Conservation (phyloP, 805 yeast species). For the Metschnikowia matae region DNA sequence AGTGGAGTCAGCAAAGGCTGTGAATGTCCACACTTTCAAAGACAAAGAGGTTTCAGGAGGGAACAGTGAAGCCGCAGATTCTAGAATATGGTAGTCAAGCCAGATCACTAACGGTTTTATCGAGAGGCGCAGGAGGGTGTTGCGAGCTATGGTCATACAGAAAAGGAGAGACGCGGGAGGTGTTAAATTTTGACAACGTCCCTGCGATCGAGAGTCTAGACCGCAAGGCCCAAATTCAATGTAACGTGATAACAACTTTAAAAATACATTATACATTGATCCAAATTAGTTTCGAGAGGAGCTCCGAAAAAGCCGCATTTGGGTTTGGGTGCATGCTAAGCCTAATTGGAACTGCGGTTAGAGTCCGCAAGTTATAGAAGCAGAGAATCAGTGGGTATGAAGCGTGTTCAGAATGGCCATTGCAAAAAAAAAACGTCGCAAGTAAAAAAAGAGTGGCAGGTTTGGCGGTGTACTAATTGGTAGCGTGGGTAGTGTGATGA, state of each 20-base stretch:
- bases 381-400: too few relatives aligned
- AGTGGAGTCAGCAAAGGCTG: neutral
- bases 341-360: neutral
- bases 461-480: too few relatives aligned
- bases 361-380: too few relatives aligned
- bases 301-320: neutral
- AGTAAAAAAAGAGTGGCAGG: too few relatives aligned
- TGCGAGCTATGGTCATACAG: neutral
- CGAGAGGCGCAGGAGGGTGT: neutral
- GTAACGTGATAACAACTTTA: neutral
- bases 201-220: constrained; percentile 1
- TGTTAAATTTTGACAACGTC: neutral
- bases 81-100: neutral
- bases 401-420: too few relatives aligned
- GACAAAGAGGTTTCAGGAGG: neutral
- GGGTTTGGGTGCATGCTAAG: neutral
- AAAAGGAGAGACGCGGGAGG: neutral
- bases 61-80: neutral
- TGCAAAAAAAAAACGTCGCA: too few relatives aligned
- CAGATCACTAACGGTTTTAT: neutral
- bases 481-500: too few relatives aligned
- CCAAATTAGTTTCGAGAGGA: neutral
- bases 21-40: neutral
- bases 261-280: neutral
- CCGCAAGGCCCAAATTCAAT: neutral